Base-by-base conservation (phyloP, 2,329 filamentous ascomycete genomes). In the Xylariaceae sp. region DNA sequence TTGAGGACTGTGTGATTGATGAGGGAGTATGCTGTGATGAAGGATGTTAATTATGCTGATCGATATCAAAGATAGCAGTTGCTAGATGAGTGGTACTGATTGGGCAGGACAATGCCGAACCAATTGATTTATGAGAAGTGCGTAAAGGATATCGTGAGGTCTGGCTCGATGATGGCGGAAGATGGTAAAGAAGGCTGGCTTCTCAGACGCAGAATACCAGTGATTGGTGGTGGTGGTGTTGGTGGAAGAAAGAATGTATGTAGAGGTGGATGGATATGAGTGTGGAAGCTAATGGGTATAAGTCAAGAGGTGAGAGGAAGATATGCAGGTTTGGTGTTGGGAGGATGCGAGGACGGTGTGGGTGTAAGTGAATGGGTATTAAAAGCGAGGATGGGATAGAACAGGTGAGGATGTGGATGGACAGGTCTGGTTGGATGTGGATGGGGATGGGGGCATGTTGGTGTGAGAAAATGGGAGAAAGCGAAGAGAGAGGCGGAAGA, bases 381-480 rank as follows among this genome's bases (percentile, higher is more conserved):
- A 73, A 50, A 39, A 47, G 46, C 36, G 53, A 55, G 55, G 53
- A 62, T 57, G 56, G 45, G 65, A 64, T 65, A 64, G 65, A 64
- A 69, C 60, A 66, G 60, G 61, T n/a, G n/a, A n/a, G 62, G 62
- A 60, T 41, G 58, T 53, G 58, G 58, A 63, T 58, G 53, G 61
- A 40, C 52, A 52, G 54, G 36, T 63, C 43, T 63, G 62, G 58
- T 58, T 66, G 65, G 52, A 56, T 56, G 57, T 46, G 54, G 55
- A 58, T 55, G 65, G 52, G 52, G 52, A 63, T 66, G 67, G 64
- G 59, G 64, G 63, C 65, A 67, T 66, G 66, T 56, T 65, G 63
- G 61, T 69, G 65, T 65, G 65, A 67, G 67, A 63, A 66, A 60
- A 50, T 63, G 63, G 61, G 63, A 57, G 64, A 62, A 55, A 58